These are phyloP conservation scores for Mortierella sp. DNA, from an alignment of 371 early-diverging fungal species.

Conservation along the genomic window DNA sequence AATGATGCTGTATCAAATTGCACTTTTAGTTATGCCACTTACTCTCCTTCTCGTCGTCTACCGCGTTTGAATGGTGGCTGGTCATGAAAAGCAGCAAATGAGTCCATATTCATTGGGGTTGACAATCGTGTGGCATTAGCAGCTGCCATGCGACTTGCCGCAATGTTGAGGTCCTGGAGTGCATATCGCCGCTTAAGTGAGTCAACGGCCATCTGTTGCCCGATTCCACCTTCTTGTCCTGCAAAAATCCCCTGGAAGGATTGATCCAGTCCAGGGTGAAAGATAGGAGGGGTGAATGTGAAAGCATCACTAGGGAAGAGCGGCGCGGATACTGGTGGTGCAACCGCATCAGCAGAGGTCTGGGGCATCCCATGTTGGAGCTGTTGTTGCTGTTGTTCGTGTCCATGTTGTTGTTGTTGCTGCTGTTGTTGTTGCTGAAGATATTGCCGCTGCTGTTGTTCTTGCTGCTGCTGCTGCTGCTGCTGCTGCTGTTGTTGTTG, in stretches of 20 bases:
- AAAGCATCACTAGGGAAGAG: conserved; percentile 50
- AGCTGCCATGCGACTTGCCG: conserved; percentile 34
- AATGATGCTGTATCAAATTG: neutral
- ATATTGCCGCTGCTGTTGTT: conserved; percentile 21
- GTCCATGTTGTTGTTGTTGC: conserved; percentile 27
- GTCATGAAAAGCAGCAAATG: conserved; percentile 39
- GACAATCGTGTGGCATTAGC: conserved; percentile 30
- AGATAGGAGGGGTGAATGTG: conserved; percentile 49
- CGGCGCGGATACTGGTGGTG: conserved; percentile 21
- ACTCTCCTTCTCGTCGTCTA: conserved; percentile 50
- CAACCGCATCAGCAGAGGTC: conserved; percentile 16
- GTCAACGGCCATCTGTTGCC: conserved; percentile 51
- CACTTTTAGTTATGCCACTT: neutral
- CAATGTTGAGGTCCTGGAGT: conserved; percentile 41
- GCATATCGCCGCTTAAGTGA: conserved; percentile 49
- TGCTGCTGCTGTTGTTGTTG: conserved; percentile 31
- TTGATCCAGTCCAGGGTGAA: conserved; percentile 46
- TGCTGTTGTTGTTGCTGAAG: conserved; percentile 27
- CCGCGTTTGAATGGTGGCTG: conserved; percentile 53
- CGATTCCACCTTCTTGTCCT: conserved; percentile 56
- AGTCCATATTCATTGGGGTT: conserved; percentile 37
- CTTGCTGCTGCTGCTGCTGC: conserved; percentile 25
- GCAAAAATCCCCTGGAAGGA: conserved; percentile 36
- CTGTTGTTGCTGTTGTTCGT: conserved; percentile 23
- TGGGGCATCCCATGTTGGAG: conserved; percentile 22